Base-by-base conservation (phyloP, 1,139 yeast genomes). In the Saccharomyces hybrid region DNA sequence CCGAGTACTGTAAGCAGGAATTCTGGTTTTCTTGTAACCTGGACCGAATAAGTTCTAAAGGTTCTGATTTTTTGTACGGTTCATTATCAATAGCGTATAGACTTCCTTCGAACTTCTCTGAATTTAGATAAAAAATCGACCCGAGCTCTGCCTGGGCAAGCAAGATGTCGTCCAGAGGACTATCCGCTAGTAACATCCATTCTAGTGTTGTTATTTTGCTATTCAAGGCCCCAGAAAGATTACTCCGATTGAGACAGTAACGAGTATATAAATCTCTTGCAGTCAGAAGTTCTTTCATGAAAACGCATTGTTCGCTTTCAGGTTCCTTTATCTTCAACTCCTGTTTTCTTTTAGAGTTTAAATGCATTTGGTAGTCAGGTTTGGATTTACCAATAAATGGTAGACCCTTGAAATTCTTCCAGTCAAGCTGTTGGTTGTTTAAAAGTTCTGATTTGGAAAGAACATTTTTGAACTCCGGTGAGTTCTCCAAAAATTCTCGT, bases 121-220 rank as follows among this genome's bases (percentile, higher is more conserved):
- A 83, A 63, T 83, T 85, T 59, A 86, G 70, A 64, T 85, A 88
- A 57, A 83, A 73, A 49, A 87, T 73, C 2, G 91, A 81, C 0
- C 88, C 95, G 46, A 84, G 71, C 64, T 86, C 85, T 56, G 87
- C 84, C 63, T 83, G 85, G 0, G 86, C 79, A 65, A 84, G 72
- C 44, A 87, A 69, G 44, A 84, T 72, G 58, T 83, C 84, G 34
- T 83, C 82, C 0, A 84, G 79, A 23, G 82, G 81, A 58, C 81
- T 79, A 44, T 84, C 86, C 0, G 90, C 85, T 55, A 80, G 69
- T n/a, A 83, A 71, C 95, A 86, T 87, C 76, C 86, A 79, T 61
- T 82, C 82, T 9, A 86, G 81, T 57, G 88, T 81, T 31, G 83
- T 77, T 54, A 83, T 74, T 61, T 84, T 85, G 44, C 85, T 76